These are phyloP conservation scores for Pythium aphanidermatum DNA, from an alignment of 352 stramenopile species.

Conservation along the genomic window DNA sequence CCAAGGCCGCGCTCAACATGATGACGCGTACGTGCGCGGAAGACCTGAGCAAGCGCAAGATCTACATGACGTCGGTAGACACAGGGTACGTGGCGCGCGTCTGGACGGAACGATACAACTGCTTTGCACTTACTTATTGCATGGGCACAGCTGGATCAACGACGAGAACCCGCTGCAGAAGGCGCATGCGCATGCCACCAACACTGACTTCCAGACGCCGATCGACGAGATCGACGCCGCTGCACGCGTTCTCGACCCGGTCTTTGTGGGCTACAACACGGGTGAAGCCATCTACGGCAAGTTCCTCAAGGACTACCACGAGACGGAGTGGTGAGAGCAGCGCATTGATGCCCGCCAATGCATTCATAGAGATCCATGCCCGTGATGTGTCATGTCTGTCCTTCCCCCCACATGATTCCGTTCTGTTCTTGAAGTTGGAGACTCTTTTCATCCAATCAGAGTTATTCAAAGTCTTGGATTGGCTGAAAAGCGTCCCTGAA, in stretches of 20 bases:
- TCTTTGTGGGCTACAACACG: conserved; percentile 87
- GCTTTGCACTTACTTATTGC: conserved; percentile 4
- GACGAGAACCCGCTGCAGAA: conserved; percentile 96
- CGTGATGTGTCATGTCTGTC: too few species aligned
- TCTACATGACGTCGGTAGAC: conserved; percentile 98
- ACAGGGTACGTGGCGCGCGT: conserved; percentile 87
- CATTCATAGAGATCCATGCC: not conserved
- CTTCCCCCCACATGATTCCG: not conserved
- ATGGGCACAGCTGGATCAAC: conserved; percentile 99
- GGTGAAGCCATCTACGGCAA: conserved; percentile 64
- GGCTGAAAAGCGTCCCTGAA: conserved; percentile 13
- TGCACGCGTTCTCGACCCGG: conserved; percentile 92
- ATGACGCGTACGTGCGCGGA: conserved; percentile 95
- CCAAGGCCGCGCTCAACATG: conserved; percentile 98
- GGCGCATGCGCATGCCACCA: conserved; percentile 87
- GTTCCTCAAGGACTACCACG: conserved; percentile 88
- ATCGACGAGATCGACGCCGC: conserved; percentile 97
- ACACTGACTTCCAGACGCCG: conserved; percentile 94
- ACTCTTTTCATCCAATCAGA: conserved; percentile 19
- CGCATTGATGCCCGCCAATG: too few species aligned
- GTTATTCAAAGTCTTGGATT: conserved; percentile 2
- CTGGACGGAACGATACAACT: not conserved
- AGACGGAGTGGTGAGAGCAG: conserved; percentile 85
- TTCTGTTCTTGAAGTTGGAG: conserved; percentile 18
- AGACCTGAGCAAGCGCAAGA: conserved; percentile 90